A percentile compares a stretch with the other conserved stretches of the same genome.
These are phyloP conservation scores for Mortierella sp. DNA, from an alignment of 371 early-diverging fungal species.

Conservation along the genomic window DNA sequence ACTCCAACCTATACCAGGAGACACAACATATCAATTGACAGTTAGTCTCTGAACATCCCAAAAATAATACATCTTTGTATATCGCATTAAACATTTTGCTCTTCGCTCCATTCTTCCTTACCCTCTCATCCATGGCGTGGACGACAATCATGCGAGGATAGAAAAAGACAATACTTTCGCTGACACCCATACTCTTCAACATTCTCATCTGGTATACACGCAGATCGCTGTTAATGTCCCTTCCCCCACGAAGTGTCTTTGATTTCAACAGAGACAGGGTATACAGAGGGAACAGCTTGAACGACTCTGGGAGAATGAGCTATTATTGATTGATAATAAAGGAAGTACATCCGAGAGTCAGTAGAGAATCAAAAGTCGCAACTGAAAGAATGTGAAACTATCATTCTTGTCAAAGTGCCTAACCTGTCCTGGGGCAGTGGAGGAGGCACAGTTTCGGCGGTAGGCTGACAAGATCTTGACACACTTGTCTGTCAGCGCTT, in stretches of 20 bases:
- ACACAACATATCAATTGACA: not conserved
- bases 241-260: slow-evolving; percentile 79
- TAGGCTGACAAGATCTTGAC: slow-evolving; percentile 93
- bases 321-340: slow-evolving; percentile 5
- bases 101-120: slow-evolving; percentile 27
- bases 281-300: slow-evolving; percentile 96
- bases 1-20: slow-evolving; percentile 23
- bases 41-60: not conserved
- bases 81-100: no score
- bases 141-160: slow-evolving; percentile 90
- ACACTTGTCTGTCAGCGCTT: slow-evolving; percentile 88
- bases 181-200: slow-evolving; percentile 81
- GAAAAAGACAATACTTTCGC: slow-evolving; percentile 78
- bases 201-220: slow-evolving; percentile 85
- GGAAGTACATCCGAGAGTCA: not conserved
- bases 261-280: slow-evolving; percentile 88
- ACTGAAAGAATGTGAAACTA: slow-evolving; percentile 7
- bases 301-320: slow-evolving; percentile 96
- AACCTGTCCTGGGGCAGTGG: slow-evolving; percentile 93
- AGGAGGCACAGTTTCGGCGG: slow-evolving; percentile 92
- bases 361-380: not conserved
- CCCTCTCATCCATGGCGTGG: slow-evolving; percentile 72
- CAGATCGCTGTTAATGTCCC: slow-evolving; percentile 71
- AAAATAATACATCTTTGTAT: no score
- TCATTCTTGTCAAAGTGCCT: slow-evolving; percentile 67